Evolutionary conservation across 768 basidiomycete genomes (phyloP).

Genomic region (Lactarius psammicola): DNA sequence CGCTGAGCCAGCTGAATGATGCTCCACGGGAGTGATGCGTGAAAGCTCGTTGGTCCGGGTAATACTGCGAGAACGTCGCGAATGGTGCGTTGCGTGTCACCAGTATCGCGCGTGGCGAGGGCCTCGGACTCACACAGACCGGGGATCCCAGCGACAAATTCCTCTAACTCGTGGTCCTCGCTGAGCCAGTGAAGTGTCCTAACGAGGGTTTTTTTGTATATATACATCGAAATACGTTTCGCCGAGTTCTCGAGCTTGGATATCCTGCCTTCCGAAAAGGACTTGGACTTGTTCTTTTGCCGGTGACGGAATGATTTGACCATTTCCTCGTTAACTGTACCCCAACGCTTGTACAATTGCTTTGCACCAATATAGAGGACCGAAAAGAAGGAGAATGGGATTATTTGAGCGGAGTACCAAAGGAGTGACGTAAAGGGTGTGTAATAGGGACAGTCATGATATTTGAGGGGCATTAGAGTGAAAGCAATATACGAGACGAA

Average conservation of each 20-base stretch:
- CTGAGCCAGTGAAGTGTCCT: neutral
- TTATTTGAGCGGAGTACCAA: neutral
- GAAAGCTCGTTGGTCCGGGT: constrained; percentile 6
- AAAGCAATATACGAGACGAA: neutral
- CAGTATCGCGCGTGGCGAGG: neutral
- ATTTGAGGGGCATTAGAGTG: constrained; percentile 2
- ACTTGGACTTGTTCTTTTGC: neutral
- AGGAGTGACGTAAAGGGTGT: constrained; percentile 5
- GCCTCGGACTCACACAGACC: neutral
- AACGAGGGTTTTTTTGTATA: neutral
- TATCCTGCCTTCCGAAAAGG: neutral
- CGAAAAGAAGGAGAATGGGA: neutral
- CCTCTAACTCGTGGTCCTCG: neutral
- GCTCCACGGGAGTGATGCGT: constrained; percentile 1
- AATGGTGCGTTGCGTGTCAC: neutral
- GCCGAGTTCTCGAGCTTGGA: neutral
- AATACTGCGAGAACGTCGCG: neutral
- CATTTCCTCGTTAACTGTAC: neutral
- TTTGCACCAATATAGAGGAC: neutral
- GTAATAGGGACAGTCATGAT: constrained; percentile 9
- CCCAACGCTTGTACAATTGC: neutral
- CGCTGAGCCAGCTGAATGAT: neutral
- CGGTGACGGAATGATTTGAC: neutral
- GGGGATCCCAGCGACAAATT: neutral
- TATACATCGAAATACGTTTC: neutral